These are phyloP conservation scores for Leccinum longicurvipes DNA, from an alignment of 768 basidiomycete species.

Conservation along the genomic window DNA sequence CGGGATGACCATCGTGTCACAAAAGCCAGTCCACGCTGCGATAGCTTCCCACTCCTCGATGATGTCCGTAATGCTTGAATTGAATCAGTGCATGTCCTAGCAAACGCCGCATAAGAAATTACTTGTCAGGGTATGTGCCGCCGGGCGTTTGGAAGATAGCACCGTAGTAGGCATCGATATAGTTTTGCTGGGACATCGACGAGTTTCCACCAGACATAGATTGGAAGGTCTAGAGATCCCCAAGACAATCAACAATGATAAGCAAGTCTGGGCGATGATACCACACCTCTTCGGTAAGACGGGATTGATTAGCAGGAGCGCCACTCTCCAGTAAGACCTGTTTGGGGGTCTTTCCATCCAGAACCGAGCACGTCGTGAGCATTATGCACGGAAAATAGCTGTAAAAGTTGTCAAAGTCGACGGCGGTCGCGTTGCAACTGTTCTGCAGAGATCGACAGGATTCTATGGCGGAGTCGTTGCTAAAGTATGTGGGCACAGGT, in stretches of 20 bases:
- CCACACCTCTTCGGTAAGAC: constrained; percentile 15
- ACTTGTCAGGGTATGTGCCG: constrained; percentile 19
- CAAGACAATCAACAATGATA: background rate
- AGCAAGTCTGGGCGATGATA: background rate
- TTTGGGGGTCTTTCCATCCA: background rate
- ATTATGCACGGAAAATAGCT: constrained; percentile 19
- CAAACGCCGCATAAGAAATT: background rate
- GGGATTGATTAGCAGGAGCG: constrained; percentile 18
- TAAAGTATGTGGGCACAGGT: constrained; percentile 11
- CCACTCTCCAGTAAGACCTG: constrained; percentile 2
- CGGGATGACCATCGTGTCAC: constrained; percentile 21
- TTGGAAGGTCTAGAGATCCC: constrained; percentile 10
- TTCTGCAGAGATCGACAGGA: constrained; percentile 18
- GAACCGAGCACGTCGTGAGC: constrained; percentile 14
- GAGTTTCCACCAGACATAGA: constrained; percentile 19
- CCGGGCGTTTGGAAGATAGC: constrained; percentile 17
- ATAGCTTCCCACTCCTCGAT: constrained; percentile 15
- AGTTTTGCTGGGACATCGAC: constrained; percentile 21
- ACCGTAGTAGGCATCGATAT: constrained; percentile 21
- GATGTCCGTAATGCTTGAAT: constrained; percentile 5
- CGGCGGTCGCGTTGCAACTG: constrained; percentile 17
- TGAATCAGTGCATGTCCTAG: background rate
- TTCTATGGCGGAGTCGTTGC: background rate
- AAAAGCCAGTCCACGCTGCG: constrained; percentile 23
- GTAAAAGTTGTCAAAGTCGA: constrained; percentile 19